These are phyloP conservation scores for Crucibulum cyathiforme DNA, from an alignment of 1,284 basidiomycete genomes.

Conservation along the genomic window DNA sequence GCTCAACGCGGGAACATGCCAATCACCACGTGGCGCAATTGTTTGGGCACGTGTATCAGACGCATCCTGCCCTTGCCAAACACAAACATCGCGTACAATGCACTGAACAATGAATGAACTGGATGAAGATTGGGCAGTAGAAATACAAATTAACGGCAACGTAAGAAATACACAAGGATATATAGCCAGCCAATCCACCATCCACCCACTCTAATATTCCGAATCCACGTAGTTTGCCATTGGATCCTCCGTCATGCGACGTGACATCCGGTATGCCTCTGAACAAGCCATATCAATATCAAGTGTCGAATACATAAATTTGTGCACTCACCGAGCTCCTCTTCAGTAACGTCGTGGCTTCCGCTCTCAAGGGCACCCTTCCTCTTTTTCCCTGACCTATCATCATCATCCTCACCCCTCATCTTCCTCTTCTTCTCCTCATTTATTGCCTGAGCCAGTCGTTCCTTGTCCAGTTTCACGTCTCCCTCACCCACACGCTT, in stretches of 20 bases:
- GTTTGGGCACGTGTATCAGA: background rate
- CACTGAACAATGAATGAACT: too few species aligned
- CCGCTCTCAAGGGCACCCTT: slow-evolving; percentile 52
- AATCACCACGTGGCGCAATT: too few species aligned
- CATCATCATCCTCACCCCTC: slow-evolving; percentile 62
- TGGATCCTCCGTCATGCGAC: slow-evolving; percentile 78
- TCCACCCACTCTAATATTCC: slow-evolving; percentile 34
- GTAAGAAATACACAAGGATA: slow-evolving; percentile 5
- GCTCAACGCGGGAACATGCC: background rate
- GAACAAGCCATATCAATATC: slow-evolving; percentile 26
- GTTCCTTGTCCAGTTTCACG: slow-evolving; percentile 71
- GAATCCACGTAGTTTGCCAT: slow-evolving; percentile 86
- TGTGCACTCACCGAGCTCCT: slow-evolving; percentile 79
- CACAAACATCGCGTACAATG: background rate
- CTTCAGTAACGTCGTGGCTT: slow-evolving; percentile 85
- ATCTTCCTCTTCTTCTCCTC: slow-evolving; percentile 85
- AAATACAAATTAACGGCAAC: background rate
- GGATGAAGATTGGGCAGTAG: too few species aligned
- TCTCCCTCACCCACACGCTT: slow-evolving; percentile 79
- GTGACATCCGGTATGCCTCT: slow-evolving; percentile 86
- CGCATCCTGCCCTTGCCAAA: background rate
- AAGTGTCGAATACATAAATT: background rate
- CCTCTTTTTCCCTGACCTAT: slow-evolving; percentile 64
- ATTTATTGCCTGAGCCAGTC: slow-evolving; percentile 70
- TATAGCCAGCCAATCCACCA: too few species aligned